Conservation (phyloP, 306 rosid genomes). For the Fragaria vesca region DNA sequence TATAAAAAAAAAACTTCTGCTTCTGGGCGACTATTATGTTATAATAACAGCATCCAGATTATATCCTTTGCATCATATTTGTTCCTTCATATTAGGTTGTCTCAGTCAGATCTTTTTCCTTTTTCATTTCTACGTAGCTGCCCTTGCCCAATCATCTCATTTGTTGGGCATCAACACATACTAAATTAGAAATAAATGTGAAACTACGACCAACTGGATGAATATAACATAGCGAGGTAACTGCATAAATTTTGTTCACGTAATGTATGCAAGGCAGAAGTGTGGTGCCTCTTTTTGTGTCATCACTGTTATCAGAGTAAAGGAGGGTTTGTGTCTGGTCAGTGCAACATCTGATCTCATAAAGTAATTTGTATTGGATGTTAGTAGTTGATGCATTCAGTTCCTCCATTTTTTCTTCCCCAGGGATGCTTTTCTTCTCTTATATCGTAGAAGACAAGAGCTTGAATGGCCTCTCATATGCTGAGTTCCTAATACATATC, state of each 20-base stretch:
- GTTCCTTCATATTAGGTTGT: not conserved
- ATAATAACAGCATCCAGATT: not conserved
- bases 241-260: not conserved
- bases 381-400: not conserved
- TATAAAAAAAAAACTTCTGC: not conserved
- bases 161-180: not conserved
- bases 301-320: not conserved
- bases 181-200: not conserved
- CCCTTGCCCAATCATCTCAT: not conserved
- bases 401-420: slow-evolving; percentile 20
- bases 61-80: not conserved
- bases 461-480: slow-evolving; percentile 67
- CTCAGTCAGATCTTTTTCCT: not conserved
- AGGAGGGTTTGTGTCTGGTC: too few species aligned
- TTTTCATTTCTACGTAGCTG: not conserved
- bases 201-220: not conserved
- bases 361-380: not conserved
- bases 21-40: not conserved
- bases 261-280: not conserved
- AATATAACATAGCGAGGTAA: not conserved
- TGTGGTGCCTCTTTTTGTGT: not conserved
- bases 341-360: not conserved
- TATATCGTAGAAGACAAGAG: slow-evolving; percentile 80
- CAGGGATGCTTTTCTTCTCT: slow-evolving; percentile 73
- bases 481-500: slow-evolving; percentile 75